Evolutionary conservation across 2,329 filamentous ascomycete species (phyloP).

Genomic region (Xylariaceae sp.): DNA sequence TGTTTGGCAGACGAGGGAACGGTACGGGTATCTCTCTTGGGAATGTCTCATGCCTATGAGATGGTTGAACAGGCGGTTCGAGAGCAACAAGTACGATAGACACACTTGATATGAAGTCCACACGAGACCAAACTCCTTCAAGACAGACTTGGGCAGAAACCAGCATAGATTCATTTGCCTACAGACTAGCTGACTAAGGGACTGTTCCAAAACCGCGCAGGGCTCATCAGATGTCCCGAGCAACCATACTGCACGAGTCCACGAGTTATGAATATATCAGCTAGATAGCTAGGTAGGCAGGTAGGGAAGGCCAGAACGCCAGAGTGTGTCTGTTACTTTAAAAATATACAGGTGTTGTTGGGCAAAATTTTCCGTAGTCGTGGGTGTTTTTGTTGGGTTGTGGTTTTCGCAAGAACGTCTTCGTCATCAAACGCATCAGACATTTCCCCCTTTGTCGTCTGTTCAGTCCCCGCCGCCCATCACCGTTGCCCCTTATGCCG

Average conservation of each 20-base stretch:
- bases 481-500: no score
- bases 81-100: no score
- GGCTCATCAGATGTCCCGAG: neutral
- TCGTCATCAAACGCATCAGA: conserved; percentile 8
- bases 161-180: no score
- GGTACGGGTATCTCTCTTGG: no score
- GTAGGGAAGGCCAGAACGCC: conserved; percentile 1
- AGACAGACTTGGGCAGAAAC: no score
- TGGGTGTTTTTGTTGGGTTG: neutral
- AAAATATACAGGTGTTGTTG: neutral
- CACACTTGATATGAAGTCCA: no score
- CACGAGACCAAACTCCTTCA: no score
- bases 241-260: neutral
- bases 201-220: neutral
- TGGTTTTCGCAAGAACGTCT: neutral
- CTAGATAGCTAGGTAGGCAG: neutral
- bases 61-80: no score
- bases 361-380: no score
- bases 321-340: neutral
- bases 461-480: neutral
- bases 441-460: neutral
- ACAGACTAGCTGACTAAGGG: no score
- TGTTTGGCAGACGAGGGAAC: no score
- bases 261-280: conserved; percentile 9
- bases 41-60: no score